Base-by-base conservation (phyloP, 306 rosid genomes). In the Pterocarpus macrocarpus region DNA sequence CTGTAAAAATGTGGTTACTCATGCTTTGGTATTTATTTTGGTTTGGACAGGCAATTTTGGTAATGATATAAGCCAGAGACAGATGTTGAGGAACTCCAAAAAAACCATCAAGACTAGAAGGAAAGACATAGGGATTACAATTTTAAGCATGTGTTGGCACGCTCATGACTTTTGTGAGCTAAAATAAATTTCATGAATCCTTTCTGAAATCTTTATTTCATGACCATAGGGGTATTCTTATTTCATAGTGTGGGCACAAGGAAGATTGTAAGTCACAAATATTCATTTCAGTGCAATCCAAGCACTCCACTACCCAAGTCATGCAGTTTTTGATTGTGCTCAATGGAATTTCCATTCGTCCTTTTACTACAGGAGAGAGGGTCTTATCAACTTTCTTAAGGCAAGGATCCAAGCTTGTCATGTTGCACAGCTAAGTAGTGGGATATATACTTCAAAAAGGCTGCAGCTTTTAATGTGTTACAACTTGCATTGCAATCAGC, bases 321-420 rank as follows among this genome's bases (percentile, higher is more conserved):
- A 82, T 22, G 8, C 8, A 39, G 43, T 65, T 62, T 64, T 74
- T 53, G 68, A 62, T 78, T 73, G 76, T 55, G 75, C 76, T 74
- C 70, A 75, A 83, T 86, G 87, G 83, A 85, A 69, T 64, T 58
- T 65, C 50, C 32, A 64, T 69, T 78, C 78, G 66, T 47, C 74
- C 76, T 77, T 72, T 47, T 65, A 61, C 80, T 32, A 59, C 44
- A 70, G 71, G 43, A 61, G 65, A 61, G 65, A 67, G 64, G 17
- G 80, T 74, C 69, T 58, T 72, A 56, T 83, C 80, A 70, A 36
- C 12, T 13, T 63, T 71, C 59, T 52, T 8, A 38, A 50, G 64
- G 72, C 59, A 13, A 71, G 74, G 80, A 33, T 78, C 78, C 77
- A 83, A 71, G 78, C 81, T 80, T 86, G 85, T 83, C 85, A 75